phyloP scores from a whole-genome alignment of 2,329 filamentous ascomycete species.

The Teratosphaeria viscida region DNA sequence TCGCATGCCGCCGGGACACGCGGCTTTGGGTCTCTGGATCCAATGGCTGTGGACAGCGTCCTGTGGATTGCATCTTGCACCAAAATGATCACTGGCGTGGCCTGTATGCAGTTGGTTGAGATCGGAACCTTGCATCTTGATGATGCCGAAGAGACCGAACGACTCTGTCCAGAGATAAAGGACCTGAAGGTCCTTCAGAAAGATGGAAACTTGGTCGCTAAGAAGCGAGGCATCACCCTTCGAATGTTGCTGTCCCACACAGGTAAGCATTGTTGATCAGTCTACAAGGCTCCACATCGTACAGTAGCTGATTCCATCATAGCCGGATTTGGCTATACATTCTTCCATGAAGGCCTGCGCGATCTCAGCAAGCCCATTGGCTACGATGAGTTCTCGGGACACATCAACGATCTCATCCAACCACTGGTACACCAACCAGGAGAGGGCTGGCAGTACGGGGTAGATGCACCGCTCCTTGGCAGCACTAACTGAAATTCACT shows the following conservation, averaged over 20 bases:
- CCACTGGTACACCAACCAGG: constrained; percentile 54
- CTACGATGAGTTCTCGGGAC: constrained; percentile 45
- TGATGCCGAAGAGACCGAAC: constrained; percentile 25
- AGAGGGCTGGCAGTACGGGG: constrained; percentile 47
- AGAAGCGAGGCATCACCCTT: constrained; percentile 35
- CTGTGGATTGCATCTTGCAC: constrained; percentile 47
- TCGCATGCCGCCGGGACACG: constrained; percentile 1
- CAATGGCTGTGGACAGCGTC: constrained; percentile 47
- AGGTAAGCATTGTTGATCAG: constrained; percentile 12
- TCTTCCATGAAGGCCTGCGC: constrained; percentile 31
- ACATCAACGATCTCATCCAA: constrained; percentile 32
- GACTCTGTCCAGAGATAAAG: constrained; percentile 29
- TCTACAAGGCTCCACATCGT: neutral
- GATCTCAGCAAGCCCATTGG: constrained; percentile 35
- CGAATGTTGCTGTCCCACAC: constrained; percentile 40
- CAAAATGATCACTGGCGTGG: constrained; percentile 31
- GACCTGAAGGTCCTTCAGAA: constrained; percentile 26
- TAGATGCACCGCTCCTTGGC: constrained; percentile 12
- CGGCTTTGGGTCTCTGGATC: constrained; percentile 22
- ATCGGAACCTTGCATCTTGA: constrained; percentile 28
- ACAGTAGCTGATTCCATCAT: constrained; percentile 7
- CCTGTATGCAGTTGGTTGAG: constrained; percentile 36
- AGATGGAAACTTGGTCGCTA: constrained; percentile 27
- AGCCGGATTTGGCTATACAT: constrained; percentile 36
- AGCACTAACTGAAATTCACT: constrained; percentile 29